phyloP scores from a whole-genome alignment of 129 eudicot genomes.

The Arctium minus region DNA sequence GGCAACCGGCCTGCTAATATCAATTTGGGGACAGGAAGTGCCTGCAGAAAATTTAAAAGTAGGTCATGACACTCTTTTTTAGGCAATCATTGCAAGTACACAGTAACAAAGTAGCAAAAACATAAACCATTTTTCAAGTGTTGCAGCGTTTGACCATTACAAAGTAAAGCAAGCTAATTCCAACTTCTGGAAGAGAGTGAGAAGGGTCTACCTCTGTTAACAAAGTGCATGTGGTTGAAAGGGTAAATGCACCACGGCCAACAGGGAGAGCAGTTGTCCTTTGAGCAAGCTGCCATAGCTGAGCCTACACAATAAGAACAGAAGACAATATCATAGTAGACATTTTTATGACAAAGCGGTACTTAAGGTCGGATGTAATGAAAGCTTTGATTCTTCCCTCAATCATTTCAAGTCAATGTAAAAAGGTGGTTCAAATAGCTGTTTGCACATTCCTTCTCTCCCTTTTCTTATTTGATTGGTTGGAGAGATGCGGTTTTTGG shows the following conservation, averaged over 20 bases:
- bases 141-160: not conserved
- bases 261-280: constrained; percentile 95
- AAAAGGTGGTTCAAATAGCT: not conserved
- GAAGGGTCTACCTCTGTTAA: constrained; percentile 70
- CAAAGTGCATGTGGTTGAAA: constrained; percentile 85
- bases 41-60: constrained; percentile 45
- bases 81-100: constrained; percentile 5
- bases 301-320: constrained; percentile 52
- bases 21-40: constrained; percentile 92
- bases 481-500: not conserved
- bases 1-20: constrained; percentile 95
- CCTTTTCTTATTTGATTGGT: not conserved
- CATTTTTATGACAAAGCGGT: not conserved
- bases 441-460: not conserved
- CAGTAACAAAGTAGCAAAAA: not conserved
- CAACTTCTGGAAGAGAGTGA: not conserved
- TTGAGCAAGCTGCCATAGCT: constrained; percentile 98
- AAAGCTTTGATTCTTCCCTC: not conserved
- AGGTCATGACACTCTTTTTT: constrained; percentile 8
- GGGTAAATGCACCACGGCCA: constrained; percentile 99
- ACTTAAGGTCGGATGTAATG: not conserved
- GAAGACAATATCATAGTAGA: constrained; percentile 3
- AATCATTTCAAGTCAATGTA: not conserved
- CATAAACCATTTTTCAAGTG: constrained; percentile 15
- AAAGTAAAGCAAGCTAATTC: constrained; percentile 12